Evolutionary conservation across 768 basidiomycete species (phyloP), one percentile per base, ranked within the genome.

Genomic region (Chalciporus pseudorubinellus): DNA sequence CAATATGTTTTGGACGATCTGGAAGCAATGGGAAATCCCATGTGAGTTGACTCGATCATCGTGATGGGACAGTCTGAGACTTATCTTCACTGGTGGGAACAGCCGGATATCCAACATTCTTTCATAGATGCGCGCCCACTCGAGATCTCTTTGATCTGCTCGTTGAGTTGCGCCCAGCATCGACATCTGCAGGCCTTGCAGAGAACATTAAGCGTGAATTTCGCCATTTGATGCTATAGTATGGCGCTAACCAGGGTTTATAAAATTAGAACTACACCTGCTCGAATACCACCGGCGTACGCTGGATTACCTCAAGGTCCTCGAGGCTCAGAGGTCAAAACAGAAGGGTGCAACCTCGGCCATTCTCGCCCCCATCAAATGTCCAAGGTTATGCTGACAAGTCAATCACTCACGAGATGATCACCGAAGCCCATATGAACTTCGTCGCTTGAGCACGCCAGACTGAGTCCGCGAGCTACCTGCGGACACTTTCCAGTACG

Each of bases 61-160:
- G n/a, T n/a, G n/a, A n/a, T n/a, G n/a, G n/a, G n/a, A n/a, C n/a
- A n/a, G n/a, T n/a, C n/a, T n/a, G n/a, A n/a, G n/a, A n/a, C n/a
- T n/a, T n/a, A n/a, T n/a, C n/a, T n/a, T n/a, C n/a, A n/a, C n/a
- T n/a, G n/a, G n/a, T 44, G 42, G 5, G 5, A 24, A 8, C 22
- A 66, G 4, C 57, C 66, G 2, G 62, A 55, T n/a, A n/a, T n/a
- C n/a, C 39, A 51, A 65, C 36, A 29, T 65, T 1, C 58, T 68
- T n/a, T 39, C 61, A 13, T 62, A 66, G 53, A 4, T 68, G 11
- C 50, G 59, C n/a, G 0, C 59, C 42, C 2, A 52, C 57, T 2
- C n/a, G n/a, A n/a, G n/a, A n/a, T n/a, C n/a, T n/a, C n/a, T n/a
- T n/a, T n/a, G n/a, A n/a, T n/a, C n/a, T n/a, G n/a, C n/a, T n/a